Percentiles rank a stretch among this genome's conserved stretches.
Conservation (phyloP, 1,284 basidiomycete species). For the Paramarasmius palmivorus region DNA sequence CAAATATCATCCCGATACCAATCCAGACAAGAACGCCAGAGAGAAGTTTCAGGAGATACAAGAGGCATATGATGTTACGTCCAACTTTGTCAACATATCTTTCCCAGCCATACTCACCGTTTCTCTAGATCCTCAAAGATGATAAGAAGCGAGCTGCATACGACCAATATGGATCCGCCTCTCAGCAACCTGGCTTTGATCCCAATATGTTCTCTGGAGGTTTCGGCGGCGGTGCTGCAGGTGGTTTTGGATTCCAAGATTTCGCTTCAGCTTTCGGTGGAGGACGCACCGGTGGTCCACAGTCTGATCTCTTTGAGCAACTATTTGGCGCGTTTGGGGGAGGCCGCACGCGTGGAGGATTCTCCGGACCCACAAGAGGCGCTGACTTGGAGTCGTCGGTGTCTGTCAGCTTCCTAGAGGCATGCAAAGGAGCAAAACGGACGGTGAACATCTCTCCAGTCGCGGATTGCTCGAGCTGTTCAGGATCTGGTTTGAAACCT, state of each 20-base stretch:
- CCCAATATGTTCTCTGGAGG: slow-evolving; percentile 73
- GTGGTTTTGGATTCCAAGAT: slow-evolving; percentile 72
- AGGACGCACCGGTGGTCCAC: slow-evolving; percentile 45
- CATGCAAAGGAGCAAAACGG: slow-evolving; percentile 87
- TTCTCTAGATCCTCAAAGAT: slow-evolving; percentile 81
- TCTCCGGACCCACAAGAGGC: slow-evolving; percentile 58
- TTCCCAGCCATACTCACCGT: slow-evolving; percentile 18
- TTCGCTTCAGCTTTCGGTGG: slow-evolving; percentile 73
- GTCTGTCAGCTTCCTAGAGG: slow-evolving; percentile 87
- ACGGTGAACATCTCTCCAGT: slow-evolving; percentile 83
- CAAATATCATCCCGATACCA: slow-evolving; percentile 98
- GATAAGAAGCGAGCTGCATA: slow-evolving; percentile 92
- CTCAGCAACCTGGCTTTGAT: slow-evolving; percentile 93
- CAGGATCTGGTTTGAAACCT: slow-evolving; percentile 84
- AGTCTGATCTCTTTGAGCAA: slow-evolving; percentile 82
- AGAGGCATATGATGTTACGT: slow-evolving; percentile 90
- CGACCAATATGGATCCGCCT: slow-evolving; percentile 94
- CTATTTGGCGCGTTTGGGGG: slow-evolving; percentile 77
- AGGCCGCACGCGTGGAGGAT: slow-evolving; percentile 39
- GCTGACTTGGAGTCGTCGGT: slow-evolving; percentile 84
- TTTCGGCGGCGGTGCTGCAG: slow-evolving; percentile 51
- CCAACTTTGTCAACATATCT: slow-evolving; percentile 12
- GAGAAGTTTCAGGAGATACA: slow-evolving; percentile 98
- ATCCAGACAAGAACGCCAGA: slow-evolving; percentile 88
- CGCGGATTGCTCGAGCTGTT: slow-evolving; percentile 83